Base-by-base conservation (phyloP, 805 yeast species). In the Dipodascus geniculatus region DNA sequence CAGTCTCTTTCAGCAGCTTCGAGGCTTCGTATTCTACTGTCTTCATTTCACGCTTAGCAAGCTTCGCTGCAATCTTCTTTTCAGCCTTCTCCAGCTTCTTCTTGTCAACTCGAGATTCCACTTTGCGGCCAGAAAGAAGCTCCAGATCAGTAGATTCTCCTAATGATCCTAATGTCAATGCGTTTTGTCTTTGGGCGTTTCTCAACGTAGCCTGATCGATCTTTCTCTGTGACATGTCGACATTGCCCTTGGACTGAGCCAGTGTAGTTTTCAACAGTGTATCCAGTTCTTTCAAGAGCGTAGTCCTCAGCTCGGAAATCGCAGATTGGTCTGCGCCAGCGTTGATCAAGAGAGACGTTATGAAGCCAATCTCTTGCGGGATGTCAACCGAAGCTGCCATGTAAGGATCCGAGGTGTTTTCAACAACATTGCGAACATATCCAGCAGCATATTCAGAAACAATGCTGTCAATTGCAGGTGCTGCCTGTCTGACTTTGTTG, bases 71-170 rank as follows among this genome's bases (percentile, higher is more conserved):
- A 66, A 93, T 90, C 75, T 93, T 93, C 64, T 89, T 81, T 74
- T 93, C 99, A 55, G 96, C 99, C 70, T 91, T 93, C 66, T 90
- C 96, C 63, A 93, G 81, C 70, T 93, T 93, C 81, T 89, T 90
- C 76, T 85, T 85, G 69, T 93, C 99, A 48, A 93, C 99, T 64
- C 95, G 80, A 48, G 95, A 83, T 68, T 93, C 98, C 73, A 89
- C 85, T 60, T 84, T 82, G 70, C 96, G 80, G 54, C 96, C 96
- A 0, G 95, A 77, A 20, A 68, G 63, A 58, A 90, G 95, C 58
- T 90, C 96, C 60, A 93, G 84, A 65, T 89, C 96, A 57, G 81
- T 79, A 16, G 84, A 77, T 16, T 89, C 88, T 63, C 87, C 88
- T 16, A 38, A 6, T 53, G 87, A 89, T 60, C 89, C 75, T 2